Percentiles rank a stretch among this genome's conserved stretches.
Evolutionary conservation across 2,329 filamentous ascomycete genomes (phyloP).

Genomic region (Cordyceps javanica): DNA sequence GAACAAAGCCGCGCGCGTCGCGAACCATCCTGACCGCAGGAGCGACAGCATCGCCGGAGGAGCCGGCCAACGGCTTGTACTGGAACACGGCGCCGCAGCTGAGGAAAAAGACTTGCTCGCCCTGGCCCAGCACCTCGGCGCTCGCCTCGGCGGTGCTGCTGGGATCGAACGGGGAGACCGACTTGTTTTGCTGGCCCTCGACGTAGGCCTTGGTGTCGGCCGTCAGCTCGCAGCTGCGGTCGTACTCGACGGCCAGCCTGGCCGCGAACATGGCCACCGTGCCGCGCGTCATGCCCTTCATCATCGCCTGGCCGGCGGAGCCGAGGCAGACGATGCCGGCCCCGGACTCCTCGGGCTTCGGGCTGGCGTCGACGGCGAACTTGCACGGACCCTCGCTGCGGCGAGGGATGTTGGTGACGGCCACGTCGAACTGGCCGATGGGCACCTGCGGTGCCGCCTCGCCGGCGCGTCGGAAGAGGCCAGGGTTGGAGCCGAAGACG

Average conservation of each 20-base stretch:
- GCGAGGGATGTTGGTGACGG: neutral
- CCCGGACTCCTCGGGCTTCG: neutral
- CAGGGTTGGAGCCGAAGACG: neutral
- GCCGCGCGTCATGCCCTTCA: neutral
- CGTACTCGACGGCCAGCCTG: neutral
- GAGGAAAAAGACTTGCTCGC: neutral
- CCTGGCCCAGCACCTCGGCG: fast-evolving
- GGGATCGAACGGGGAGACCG: neutral
- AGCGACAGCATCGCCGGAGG: neutral
- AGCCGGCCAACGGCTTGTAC: neutral
- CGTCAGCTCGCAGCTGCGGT: fast-evolving
- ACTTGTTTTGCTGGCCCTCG: no score
- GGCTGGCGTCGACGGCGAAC: neutral
- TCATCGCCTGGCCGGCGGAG: neutral
- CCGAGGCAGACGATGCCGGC: neutral
- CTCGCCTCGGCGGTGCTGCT: neutral
- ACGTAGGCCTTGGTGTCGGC: neutral
- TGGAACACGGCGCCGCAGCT: neutral
- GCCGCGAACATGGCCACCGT: neutral
- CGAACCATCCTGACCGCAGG: neutral
- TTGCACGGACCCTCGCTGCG: neutral
- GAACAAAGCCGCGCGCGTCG: neutral
- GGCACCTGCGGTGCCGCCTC: neutral
- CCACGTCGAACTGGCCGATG: neutral
- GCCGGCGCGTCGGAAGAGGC: neutral